Evolutionary conservation across 257 asterid genomes (phyloP), one percentile per base, ranked within the genome.

Genomic region (Cruciata laevipes): DNA sequence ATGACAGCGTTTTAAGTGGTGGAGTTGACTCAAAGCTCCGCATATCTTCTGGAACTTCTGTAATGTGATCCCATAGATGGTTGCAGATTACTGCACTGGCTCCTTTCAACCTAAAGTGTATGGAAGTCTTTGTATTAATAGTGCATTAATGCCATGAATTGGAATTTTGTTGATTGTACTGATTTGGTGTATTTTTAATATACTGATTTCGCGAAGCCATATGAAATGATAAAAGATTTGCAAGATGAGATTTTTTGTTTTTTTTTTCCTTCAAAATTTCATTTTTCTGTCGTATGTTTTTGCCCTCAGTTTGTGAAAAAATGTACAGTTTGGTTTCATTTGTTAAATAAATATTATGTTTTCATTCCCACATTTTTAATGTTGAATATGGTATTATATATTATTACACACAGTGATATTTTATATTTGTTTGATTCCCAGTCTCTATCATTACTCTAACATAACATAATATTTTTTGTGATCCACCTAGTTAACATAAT

Each of bases 1-100:
- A 77, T 33, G 85, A 88, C 58, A 77, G 87, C 64, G 85, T 94
- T 56, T 64, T 94, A 68, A 90, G 96, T 59, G 99, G 99, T 30
- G 96, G 99, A 23, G 95, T 74, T 6, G 99, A 90, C 81, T 79
- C 95, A 3, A 87, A 81, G 80, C 99, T 94, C 74, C 77, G 88
- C 83, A 83, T 85, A 71, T 88, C 95, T 66, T 85, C 95, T 24
- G 89, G 85, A 73, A 74, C 89, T 73, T 77, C 88, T 65, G 84
- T 86, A 72, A 68, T 76, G 77, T 86, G 86, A 87, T 65, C 84
- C 81, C 79, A 80, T 77, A 80, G 60, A 53, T 27, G 30, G 2
- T 14, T 23, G 56, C 33, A 24, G 51, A 42, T 63, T 18, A 12
- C 67, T 47, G 3, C 35, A 1, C 56, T 64, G 62, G n/a, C 32